Evolutionary conservation across 2,329 filamentous ascomycete genomes (phyloP).

Genomic region (Colletotrichum sp.): DNA sequence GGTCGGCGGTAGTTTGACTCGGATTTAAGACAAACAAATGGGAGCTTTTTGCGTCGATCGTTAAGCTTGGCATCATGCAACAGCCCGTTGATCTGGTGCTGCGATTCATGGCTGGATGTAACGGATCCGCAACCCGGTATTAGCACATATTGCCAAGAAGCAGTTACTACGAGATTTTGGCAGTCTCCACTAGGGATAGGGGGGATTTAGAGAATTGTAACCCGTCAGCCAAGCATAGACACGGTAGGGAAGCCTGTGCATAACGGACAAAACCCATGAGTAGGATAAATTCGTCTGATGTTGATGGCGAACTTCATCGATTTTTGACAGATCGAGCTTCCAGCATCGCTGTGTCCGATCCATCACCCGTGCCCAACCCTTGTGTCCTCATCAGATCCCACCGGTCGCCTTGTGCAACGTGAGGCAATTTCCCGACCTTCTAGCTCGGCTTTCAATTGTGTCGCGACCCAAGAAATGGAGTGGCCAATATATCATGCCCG

Average conservation of each 20-base stretch:
- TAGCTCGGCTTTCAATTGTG: not conserved
- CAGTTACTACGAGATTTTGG: not conserved
- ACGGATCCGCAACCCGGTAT: not conserved
- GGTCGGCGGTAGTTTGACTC: not conserved
- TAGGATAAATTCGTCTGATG: not conserved
- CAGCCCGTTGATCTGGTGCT: not conserved
- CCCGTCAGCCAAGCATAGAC: not conserved
- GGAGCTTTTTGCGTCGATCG: not conserved
- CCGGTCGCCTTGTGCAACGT: not conserved
- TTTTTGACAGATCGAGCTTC: not conserved
- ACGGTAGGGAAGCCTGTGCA: not conserved
- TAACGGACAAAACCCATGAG: not conserved
- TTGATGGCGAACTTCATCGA: not conserved
- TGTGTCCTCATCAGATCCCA: not conserved
- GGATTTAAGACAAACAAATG: not conserved
- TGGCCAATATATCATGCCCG: not conserved
- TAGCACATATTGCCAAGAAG: not conserved
- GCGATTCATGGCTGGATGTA: not conserved
- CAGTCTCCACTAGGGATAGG: constrained; percentile 21
- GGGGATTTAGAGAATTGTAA: constrained; percentile 23
- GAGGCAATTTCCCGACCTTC: not conserved
- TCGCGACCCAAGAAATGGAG: not conserved
- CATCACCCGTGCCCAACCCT: not conserved
- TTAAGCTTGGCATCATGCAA: not conserved
- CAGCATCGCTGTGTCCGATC: not conserved